Percentiles rank a stretch among this genome's conserved stretches.
Conservation (phyloP, 352 stramenopile genomes). For the Pythium aphanidermatum region DNA sequence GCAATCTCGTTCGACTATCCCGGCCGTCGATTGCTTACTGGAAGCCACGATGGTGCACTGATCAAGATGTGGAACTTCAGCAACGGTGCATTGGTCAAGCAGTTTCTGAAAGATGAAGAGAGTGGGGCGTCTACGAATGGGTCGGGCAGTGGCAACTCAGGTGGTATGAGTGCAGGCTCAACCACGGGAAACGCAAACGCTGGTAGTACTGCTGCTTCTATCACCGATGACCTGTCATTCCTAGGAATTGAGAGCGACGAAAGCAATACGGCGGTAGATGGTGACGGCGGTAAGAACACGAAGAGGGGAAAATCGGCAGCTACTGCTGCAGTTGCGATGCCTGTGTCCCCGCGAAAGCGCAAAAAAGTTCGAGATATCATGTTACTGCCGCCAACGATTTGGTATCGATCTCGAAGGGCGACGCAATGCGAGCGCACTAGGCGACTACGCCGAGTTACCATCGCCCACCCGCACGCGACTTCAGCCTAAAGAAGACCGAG, state of each 20-base stretch:
- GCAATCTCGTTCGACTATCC: constrained; percentile 80
- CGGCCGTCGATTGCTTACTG: constrained; percentile 70
- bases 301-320: constrained; percentile 1
- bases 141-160: neutral
- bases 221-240: constrained; percentile 17
- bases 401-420: constrained; percentile 51
- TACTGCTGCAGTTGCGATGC: neutral
- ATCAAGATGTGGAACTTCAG: constrained; percentile 91
- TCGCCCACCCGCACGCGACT: constrained; percentile 37
- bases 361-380: constrained; percentile 56
- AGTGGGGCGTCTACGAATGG: neutral
- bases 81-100: constrained; percentile 80
- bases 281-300: neutral
- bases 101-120: constrained; percentile 65
- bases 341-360: constrained; percentile 14
- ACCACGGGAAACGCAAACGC: neutral
- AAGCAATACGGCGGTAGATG: no score
- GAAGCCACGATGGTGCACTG: constrained; percentile 62
- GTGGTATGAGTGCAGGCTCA: neutral
- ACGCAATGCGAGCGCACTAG: constrained; percentile 22
- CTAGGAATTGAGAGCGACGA: constrained; percentile 8
- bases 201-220: neutral
- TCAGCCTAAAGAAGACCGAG: constrained; percentile 16
- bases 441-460: constrained; percentile 35
- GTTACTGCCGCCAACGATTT: constrained; percentile 50